phyloP scores from a whole-genome alignment of 1,284 basidiomycete genomes.

The Fomitopsis schrenkii region DNA sequence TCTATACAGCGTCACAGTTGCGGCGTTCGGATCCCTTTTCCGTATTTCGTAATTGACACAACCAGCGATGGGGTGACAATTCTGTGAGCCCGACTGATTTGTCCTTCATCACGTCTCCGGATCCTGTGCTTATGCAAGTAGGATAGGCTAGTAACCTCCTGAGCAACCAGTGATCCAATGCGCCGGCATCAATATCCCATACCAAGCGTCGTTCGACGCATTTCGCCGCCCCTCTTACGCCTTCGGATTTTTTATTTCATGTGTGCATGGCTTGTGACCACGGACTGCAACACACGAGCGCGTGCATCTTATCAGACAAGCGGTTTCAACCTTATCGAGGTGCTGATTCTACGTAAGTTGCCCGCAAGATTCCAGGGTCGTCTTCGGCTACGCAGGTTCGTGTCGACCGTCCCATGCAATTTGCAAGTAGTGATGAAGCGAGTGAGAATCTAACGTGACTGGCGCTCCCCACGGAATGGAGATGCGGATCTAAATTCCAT shows the following conservation, averaged over 20 bases:
- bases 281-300: not conserved
- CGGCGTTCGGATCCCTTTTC: constrained; percentile 3
- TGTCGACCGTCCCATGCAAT: constrained; percentile 1
- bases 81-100: not conserved
- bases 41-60: constrained; percentile 5
- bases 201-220: not conserved
- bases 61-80: not conserved
- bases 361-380: not conserved
- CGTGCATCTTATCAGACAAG: constrained; percentile 3
- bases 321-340: not conserved
- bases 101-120: not conserved
- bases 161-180: not conserved
- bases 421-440: not conserved
- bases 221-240: not conserved
- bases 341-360: not conserved
- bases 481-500: constrained; percentile 5
- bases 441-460: constrained; percentile 2
- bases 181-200: not conserved
- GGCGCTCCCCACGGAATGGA: constrained; percentile 6
- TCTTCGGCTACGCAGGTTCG: constrained; percentile 1
- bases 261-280: constrained; percentile 1
- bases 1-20: not conserved
- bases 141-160: not conserved
- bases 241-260: not conserved
- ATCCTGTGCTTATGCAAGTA: not conserved